Base-by-base conservation (phyloP, 176 grass and related monocot species). In the Phoenix dactylifera region DNA sequence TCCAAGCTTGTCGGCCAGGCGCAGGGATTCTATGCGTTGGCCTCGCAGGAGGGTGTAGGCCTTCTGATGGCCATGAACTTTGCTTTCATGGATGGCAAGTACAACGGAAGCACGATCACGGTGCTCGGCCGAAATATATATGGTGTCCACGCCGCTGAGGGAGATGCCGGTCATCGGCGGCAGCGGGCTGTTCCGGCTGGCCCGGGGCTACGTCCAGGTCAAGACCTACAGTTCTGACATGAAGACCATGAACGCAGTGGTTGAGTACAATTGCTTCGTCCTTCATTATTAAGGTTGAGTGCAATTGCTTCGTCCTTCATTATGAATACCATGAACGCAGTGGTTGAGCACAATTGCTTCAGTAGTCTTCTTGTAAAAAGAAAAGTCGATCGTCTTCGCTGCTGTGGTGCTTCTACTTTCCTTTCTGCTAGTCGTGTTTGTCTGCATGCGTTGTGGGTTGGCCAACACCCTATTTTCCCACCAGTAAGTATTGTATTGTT, bases 161-260 rank as follows among this genome's bases (percentile, higher is more conserved):
- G 86, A 89, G 62, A 64, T 82, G 35, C 54, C 86, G 0, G 77
- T 89, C 16, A 51, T 85, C 52, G 86, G 86, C 1, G 86, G 75
- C 58, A 63, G 63, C 20, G 78, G 82, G 2, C n/a, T n/a, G n/a
- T n/a, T n/a, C n/a, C n/a, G n/a, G n/a, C n/a, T n/a, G n/a, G n/a
- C n/a, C n/a, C n/a, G 78, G 82, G 78, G 82, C 0, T 85, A 85
- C 54, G 71, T 66, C 14, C 65, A 80, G 18, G 49, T 79, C 19
- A 70, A 71, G 56, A 86, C 79, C 3, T n/a, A 70, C n/a, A 14
- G 50, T 0, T n/a, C 4, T 55, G 63, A 86, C 59, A 3, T 12
- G 23, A 49, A 10, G n/a, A 22, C 0, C 4, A 32, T 17, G 19
- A 67, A 80, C 30, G 76, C 79, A 2, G 72, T 91, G 10, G 72